Percentiles rank a stretch among this genome's conserved stretches.
Evolutionary conservation across 2,329 filamentous ascomycete species (phyloP).

Genomic region (Plectosphaerella cucumerina): DNA sequence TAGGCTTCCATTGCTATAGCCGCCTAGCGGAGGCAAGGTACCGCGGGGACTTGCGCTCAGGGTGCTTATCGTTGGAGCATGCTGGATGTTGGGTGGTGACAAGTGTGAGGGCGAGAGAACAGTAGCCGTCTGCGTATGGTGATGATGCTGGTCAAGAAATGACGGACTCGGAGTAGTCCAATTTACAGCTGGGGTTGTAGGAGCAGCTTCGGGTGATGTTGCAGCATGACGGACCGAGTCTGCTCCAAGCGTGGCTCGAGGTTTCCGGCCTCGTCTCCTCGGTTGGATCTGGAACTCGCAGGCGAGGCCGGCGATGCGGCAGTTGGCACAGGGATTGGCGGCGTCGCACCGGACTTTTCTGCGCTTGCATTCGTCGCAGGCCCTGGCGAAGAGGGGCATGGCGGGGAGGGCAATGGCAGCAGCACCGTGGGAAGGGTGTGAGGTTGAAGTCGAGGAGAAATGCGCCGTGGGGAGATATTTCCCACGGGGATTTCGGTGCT

Average conservation of each 20-base stretch:
- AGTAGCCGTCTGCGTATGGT: neutral
- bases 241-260: neutral
- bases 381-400: neutral
- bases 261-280: neutral
- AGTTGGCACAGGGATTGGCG: neutral
- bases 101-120: neutral
- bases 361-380: slow-evolving; percentile 1
- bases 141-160: neutral
- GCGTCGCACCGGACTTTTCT: neutral
- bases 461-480: neutral
- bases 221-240: neutral
- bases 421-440: no score
- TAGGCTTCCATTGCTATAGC: neutral
- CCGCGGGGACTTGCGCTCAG: neutral
- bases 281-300: neutral
- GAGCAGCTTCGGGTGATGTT: neutral
- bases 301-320: neutral
- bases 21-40: neutral
- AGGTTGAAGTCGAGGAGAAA: neutral
- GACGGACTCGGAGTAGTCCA: neutral
- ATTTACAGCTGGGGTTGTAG: neutral
- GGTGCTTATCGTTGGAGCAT: neutral
- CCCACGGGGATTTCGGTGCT: neutral
- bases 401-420: no score
- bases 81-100: neutral